Conservation (phyloP, 495 filamentous ascomycete species). For the Glutinoglossum americanum region DNA sequence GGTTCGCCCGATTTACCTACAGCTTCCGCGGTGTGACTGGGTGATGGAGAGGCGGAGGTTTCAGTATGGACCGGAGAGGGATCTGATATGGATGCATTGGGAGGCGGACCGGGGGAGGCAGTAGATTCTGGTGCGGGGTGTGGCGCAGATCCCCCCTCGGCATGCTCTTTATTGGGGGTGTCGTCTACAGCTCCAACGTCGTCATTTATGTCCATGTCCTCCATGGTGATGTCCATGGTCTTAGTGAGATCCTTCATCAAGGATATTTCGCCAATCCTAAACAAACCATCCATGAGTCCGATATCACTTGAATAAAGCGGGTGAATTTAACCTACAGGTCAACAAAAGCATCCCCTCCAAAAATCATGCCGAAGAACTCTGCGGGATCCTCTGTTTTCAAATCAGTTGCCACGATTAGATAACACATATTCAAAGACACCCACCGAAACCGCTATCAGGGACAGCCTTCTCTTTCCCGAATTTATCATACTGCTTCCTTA, state of each 20-base stretch:
- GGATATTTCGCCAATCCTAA: conserved; percentile 62
- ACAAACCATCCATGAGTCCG: neutral
- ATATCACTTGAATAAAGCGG: neutral
- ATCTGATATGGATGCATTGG: neutral
- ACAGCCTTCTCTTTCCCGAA: conserved; percentile 84
- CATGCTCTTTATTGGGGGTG: neutral
- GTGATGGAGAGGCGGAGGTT: conserved; percentile 8
- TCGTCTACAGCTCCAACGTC: conserved; percentile 27
- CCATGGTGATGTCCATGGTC: conserved; percentile 78
- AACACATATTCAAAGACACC: neutral
- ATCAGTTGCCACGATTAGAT: conserved; percentile 7
- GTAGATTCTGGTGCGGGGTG: conserved; percentile 9
- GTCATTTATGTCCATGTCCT: conserved; percentile 41
- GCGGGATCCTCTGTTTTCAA: conserved; percentile 51
- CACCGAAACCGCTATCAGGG: conserved; percentile 74
- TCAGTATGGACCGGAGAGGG: neutral
- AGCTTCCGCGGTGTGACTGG: conserved; percentile 8
- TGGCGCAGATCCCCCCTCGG: conserved; percentile 10
- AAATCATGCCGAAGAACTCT: conserved; percentile 98
- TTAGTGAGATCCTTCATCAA: conserved; percentile 80
- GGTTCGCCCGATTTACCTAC: neutral
- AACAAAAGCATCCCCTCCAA: conserved; percentile 86
- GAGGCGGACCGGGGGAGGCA: conserved; percentile 1
- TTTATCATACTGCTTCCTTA: conserved; percentile 86
- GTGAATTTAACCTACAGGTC: conserved; percentile 20